Evolutionary conservation across 1,284 basidiomycete genomes (phyloP).

Genomic region (Quambalaria eucalypti): DNA sequence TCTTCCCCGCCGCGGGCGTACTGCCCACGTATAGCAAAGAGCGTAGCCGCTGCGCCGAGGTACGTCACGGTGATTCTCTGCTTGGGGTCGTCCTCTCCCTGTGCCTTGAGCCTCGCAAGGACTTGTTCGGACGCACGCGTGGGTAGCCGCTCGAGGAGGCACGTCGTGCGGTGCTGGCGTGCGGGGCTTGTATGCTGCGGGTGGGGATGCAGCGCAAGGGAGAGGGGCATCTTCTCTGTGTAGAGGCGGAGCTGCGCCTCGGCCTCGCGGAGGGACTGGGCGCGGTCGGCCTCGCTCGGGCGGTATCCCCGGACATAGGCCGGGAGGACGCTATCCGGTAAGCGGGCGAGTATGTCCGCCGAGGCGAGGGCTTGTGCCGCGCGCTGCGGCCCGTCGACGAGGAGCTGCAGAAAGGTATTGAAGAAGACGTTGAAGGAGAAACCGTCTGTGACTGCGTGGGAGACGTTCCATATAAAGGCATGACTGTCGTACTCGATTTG

Average conservation of each 20-base stretch:
- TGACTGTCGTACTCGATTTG: background rate
- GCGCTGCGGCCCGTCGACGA: no score
- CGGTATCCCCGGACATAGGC: constrained; percentile 11
- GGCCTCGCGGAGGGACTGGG: background rate
- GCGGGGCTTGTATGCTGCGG: background rate
- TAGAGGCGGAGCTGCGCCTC: constrained; percentile 9
- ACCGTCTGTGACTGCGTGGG: constrained; percentile 19
- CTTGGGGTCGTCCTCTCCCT: no score
- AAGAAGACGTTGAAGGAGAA: constrained; percentile 13
- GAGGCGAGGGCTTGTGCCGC: no score
- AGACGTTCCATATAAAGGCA: constrained; percentile 16
- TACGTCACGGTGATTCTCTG: constrained; percentile 12
- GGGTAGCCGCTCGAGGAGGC: constrained; percentile 1
- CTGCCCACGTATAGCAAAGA: constrained; percentile 12
- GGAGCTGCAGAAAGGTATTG: constrained; percentile 12
- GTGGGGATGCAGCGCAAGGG: constrained; percentile 7
- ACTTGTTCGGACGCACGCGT: constrained; percentile 2
- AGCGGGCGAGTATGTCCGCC: constrained; percentile 4
- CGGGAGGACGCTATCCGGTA: constrained; percentile 10
- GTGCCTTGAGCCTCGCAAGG: constrained; percentile 5
- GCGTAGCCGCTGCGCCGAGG: constrained; percentile 12
- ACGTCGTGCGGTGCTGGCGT: constrained; percentile 13
- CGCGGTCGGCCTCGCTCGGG: constrained; percentile 5
- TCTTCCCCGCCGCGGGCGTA: constrained; percentile 9
- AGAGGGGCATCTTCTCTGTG: constrained; percentile 10